phyloP scores from a whole-genome alignment of 495 filamentous ascomycete genomes.

The Talaromyces thailandensis region DNA sequence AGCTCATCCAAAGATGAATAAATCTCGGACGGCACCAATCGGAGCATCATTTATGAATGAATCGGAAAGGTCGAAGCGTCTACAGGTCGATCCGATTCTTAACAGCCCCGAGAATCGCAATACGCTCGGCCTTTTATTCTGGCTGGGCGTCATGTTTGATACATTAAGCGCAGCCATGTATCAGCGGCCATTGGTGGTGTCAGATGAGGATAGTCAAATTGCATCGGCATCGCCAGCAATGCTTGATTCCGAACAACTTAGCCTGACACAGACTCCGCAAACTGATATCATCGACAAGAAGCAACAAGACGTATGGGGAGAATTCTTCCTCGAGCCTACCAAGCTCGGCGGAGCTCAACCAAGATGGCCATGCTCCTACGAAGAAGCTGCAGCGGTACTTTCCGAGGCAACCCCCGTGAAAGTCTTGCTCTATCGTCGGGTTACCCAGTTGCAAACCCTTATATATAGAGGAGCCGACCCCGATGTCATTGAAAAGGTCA shows the following conservation, averaged over 20 bases:
- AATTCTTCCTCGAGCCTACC: constrained; percentile 18
- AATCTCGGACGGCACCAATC: background rate
- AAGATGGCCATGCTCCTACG: constrained; percentile 36
- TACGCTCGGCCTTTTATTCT: constrained; percentile 30
- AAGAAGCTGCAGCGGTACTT: constrained; percentile 26
- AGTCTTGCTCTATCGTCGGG: constrained; percentile 36
- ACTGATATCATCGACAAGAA: background rate
- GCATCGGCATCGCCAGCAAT: background rate
- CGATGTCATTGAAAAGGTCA: constrained; percentile 24
- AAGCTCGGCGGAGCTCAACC: constrained; percentile 6
- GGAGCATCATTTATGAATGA: background rate
- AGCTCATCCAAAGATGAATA: constrained; percentile 1
- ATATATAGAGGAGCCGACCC: constrained; percentile 17
- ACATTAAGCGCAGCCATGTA: constrained; percentile 39
- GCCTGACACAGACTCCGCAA: background rate
- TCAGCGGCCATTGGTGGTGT: constrained; percentile 31
- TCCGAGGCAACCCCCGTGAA: constrained; percentile 38
- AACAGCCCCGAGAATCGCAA: constrained; percentile 11
- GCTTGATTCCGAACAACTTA: background rate
- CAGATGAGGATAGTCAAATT: constrained; percentile 35
- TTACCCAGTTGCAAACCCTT: constrained; percentile 34
- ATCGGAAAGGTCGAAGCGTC: background rate
- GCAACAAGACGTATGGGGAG: constrained; percentile 20
- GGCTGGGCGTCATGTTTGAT: constrained; percentile 44
- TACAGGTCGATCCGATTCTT: constrained; percentile 9